phyloP scores from a whole-genome alignment of 768 basidiomycete species.

The Rickenella mellea region DNA sequence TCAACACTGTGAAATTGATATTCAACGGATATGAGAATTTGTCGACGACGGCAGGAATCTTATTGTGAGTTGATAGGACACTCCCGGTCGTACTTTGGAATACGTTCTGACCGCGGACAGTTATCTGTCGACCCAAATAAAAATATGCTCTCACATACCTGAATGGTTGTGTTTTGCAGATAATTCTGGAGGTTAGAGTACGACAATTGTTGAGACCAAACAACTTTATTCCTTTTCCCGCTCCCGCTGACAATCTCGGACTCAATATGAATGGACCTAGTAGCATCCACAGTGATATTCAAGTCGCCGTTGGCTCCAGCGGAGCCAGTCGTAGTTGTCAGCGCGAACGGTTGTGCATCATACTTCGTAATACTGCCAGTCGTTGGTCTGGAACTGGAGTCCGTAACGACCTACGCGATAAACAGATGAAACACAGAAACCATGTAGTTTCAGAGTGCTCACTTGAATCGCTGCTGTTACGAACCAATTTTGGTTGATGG shows the following conservation, averaged over 20 bases:
- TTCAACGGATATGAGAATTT: slow-evolving; percentile 43
- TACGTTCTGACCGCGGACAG: slow-evolving; percentile 41
- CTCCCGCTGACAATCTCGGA: slow-evolving; percentile 53
- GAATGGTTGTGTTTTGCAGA: slow-evolving; percentile 32
- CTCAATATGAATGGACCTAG: slow-evolving; percentile 48
- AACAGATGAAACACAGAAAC: background rate
- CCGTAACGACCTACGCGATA: slow-evolving; percentile 37
- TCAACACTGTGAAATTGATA: slow-evolving; percentile 28
- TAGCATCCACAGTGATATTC: slow-evolving; percentile 53
- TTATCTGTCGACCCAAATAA: too few species aligned
- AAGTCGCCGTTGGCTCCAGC: slow-evolving; percentile 33
- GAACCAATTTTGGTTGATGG: slow-evolving; percentile 71
- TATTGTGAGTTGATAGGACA: slow-evolving; percentile 40
- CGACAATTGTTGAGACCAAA: slow-evolving; percentile 49
- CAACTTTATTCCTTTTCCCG: slow-evolving; percentile 43
- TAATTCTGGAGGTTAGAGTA: slow-evolving; percentile 60
- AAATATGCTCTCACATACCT: slow-evolving; percentile 18
- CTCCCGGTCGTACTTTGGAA: slow-evolving; percentile 40
- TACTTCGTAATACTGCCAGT: slow-evolving; percentile 59
- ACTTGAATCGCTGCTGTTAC: slow-evolving; percentile 58
- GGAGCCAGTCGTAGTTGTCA: slow-evolving; percentile 37
- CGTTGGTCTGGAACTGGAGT: slow-evolving; percentile 52
- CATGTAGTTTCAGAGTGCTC: background rate
- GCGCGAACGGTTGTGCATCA: slow-evolving; percentile 46
- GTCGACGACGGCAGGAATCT: slow-evolving; percentile 33